A percentile compares a stretch with the other conserved stretches of the same genome.
phyloP scores from a whole-genome alignment of 1,139 yeast genomes.

The Kluyveromyces marxianus region DNA sequence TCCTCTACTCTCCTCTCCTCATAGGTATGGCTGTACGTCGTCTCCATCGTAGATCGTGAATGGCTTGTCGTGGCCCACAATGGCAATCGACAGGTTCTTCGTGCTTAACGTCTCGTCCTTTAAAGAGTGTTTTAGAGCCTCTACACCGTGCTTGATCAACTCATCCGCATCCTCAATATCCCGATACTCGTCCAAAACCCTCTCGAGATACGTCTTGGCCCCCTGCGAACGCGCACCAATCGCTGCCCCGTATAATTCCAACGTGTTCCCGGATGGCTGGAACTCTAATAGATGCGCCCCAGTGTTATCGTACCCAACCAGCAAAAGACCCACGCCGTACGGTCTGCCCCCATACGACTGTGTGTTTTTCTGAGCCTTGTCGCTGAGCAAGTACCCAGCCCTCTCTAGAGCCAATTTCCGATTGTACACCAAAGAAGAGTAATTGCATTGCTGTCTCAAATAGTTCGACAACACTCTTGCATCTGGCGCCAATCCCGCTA shows the following conservation, averaged over 20 bases:
- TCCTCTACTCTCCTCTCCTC: not conserved
- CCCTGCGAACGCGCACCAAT: constrained; percentile 99
- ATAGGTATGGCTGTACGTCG: constrained; percentile 55
- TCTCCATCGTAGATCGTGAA: constrained; percentile 83
- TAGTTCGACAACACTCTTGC: constrained; percentile 88
- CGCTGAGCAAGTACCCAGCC: constrained; percentile 84
- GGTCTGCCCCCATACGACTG: constrained; percentile 96
- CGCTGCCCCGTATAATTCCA: constrained; percentile 89
- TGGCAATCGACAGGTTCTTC: constrained; percentile 82
- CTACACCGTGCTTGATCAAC: constrained; percentile 78
- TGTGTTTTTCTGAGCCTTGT: constrained; percentile 94
- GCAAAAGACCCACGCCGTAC: constrained; percentile 89
- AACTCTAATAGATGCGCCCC: constrained; percentile 95
- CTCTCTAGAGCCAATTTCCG: constrained; percentile 80
- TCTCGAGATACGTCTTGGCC: constrained; percentile 89
- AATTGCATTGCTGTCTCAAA: constrained; percentile 86
- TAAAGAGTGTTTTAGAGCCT: constrained; percentile 87
- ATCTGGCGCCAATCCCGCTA: constrained; percentile 97
- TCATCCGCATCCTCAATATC: constrained; percentile 56
- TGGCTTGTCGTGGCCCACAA: constrained; percentile 73
- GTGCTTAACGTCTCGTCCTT: constrained; percentile 87
- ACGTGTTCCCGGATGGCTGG: constrained; percentile 89
- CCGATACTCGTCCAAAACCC: constrained; percentile 64
- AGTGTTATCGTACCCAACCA: constrained; percentile 88
- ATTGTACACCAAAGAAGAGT: constrained; percentile 76